These are phyloP conservation scores for Plasmodium gonderi DNA, from an alignment of 169 alveolate species.

Conservation along the genomic window DNA sequence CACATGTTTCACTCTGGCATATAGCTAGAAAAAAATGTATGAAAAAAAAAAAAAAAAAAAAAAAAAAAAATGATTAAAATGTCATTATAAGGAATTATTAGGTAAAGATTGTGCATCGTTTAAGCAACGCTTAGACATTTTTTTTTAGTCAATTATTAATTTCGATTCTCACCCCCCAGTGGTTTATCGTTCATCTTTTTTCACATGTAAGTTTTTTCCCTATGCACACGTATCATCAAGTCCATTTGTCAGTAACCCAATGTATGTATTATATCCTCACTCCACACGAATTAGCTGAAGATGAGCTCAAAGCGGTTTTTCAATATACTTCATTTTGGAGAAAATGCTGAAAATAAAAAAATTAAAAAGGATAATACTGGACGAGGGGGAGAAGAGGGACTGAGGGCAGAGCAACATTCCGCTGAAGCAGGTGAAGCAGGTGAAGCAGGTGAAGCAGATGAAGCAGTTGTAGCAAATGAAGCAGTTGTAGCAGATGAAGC, in stretches of 20 bases:
- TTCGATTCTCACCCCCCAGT: no score
- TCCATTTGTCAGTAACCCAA: background rate
- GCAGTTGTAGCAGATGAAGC: background rate
- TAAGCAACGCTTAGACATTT: no score
- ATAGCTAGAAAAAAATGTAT: background rate
- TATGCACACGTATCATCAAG: no score
- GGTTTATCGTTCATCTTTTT: no score
- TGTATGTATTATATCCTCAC: background rate
- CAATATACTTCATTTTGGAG: conserved; percentile 1
- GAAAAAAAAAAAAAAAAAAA: background rate
- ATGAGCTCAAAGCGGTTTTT: conserved; percentile 55
- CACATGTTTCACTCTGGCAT: no score
- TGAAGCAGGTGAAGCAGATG: background rate
- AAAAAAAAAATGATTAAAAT: background rate
- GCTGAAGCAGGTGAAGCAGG: background rate
- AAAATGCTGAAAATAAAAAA: background rate
- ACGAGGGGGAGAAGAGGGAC: background rate
- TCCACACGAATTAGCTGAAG: background rate
- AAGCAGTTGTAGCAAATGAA: background rate
- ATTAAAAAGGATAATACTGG: conserved; percentile 2
- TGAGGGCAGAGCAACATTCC: background rate
- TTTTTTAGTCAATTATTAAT: no score
- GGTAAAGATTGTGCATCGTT: no score
- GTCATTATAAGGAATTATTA: background rate
- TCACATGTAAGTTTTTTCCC: no score